A percentile compares a stretch with the other conserved stretches of the same genome.
phyloP scores from a whole-genome alignment of 2,329 filamentous ascomycete genomes.

The Exutisphaerella laricina region DNA sequence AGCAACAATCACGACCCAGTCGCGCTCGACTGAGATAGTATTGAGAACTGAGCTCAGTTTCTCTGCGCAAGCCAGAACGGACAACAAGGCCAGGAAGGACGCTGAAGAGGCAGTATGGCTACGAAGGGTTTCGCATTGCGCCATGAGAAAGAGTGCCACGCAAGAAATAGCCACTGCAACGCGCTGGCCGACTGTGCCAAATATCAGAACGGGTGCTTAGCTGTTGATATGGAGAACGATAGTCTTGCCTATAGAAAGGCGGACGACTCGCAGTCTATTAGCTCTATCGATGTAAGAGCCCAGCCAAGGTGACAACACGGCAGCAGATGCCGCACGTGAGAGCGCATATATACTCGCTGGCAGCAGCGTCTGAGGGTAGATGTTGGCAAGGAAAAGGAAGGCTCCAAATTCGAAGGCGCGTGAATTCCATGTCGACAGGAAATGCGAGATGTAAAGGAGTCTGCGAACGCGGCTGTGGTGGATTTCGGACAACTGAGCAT shows the following conservation, averaged over 20 bases:
- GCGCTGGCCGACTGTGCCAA: conserved; percentile 24
- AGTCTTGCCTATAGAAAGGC: conserved; percentile 35
- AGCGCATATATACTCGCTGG: conserved; percentile 66
- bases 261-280: conserved; percentile 36
- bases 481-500: neutral
- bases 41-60: conserved; percentile 63
- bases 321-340: conserved; percentile 52
- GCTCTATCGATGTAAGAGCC: conserved; percentile 55
- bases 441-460: conserved; percentile 43
- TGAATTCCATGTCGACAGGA: conserved; percentile 47
- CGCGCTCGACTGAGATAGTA: conserved; percentile 62
- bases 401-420: conserved; percentile 47
- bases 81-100: conserved; percentile 33
- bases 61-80: conserved; percentile 60
- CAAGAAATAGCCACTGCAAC: conserved; percentile 26
- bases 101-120: conserved; percentile 5
- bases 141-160: conserved; percentile 15
- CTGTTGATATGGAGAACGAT: neutral
- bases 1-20: conserved; percentile 57
- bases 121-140: conserved; percentile 7
- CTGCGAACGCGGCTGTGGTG: neutral
- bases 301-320: conserved; percentile 54
- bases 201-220: conserved; percentile 7
- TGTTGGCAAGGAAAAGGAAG: conserved; percentile 44
- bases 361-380: conserved; percentile 52